Evolutionary conservation across 139 green algal species (phyloP).

Genomic region (Nannochloris sp.): DNA sequence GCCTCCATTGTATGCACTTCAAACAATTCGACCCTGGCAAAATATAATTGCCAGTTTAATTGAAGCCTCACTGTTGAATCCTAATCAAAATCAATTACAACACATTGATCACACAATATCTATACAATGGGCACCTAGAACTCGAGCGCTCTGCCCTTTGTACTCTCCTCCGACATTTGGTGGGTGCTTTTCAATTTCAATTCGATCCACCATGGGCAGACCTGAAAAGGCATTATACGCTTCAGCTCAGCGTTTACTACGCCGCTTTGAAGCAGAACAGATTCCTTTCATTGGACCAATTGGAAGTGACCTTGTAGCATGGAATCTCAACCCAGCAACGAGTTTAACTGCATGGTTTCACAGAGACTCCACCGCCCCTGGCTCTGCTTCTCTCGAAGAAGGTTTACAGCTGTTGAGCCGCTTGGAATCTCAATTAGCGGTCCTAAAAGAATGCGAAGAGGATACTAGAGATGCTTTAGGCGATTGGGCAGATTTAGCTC

Average conservation of each 20-base stretch:
- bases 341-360: neutral
- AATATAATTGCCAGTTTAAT: too few relatives aligned
- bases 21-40: too few relatives aligned
- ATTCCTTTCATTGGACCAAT: constrained; percentile 8
- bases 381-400: constrained; percentile 1
- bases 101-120: too few relatives aligned
- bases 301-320: neutral
- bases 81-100: too few relatives aligned
- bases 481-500: neutral
- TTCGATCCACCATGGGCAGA: neutral
- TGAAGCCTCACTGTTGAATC: too few relatives aligned
- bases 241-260: neutral
- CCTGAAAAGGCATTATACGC: constrained; percentile 9
- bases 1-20: too few relatives aligned
- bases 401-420: constrained; percentile 5
- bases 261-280: neutral
- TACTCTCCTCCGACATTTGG: too few relatives aligned
- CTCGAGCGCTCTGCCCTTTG: too few relatives aligned
- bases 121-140: too few relatives aligned
- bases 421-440: neutral
- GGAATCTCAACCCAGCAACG: neutral
- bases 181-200: too few relatives aligned
- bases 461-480: too few relatives aligned
- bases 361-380: neutral
- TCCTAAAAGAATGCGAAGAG: too few relatives aligned